Conservation (phyloP, 768 basidiomycete species). For the Xerocomus potaroensis region DNA sequence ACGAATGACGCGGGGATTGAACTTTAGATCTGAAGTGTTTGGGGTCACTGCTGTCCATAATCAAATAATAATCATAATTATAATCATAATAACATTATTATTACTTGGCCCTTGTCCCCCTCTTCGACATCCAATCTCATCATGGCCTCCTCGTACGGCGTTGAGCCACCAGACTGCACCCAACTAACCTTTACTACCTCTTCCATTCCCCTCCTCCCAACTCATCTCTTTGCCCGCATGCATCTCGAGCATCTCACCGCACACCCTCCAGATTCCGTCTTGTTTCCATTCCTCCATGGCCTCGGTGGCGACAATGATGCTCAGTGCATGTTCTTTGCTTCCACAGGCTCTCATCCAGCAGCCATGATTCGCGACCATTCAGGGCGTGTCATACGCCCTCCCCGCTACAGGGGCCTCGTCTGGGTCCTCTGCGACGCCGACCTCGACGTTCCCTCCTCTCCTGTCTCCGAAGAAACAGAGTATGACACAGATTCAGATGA, state of each 20-base stretch:
- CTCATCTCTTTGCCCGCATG: slow-evolving; percentile 51
- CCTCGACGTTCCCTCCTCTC: slow-evolving; percentile 26
- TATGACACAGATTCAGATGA: slow-evolving; percentile 30
- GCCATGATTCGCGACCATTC: slow-evolving; percentile 23
- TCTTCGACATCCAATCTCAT: slow-evolving; percentile 4
- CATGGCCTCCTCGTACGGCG: slow-evolving; percentile 20
- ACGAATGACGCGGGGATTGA: slow-evolving; percentile 18
- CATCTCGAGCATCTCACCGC: slow-evolving; percentile 59
- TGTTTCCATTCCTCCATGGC: slow-evolving; percentile 89
- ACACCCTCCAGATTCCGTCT: slow-evolving; percentile 74
- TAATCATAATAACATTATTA: too few relatives aligned
- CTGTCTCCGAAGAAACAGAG: slow-evolving; percentile 24
- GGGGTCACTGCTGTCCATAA: slow-evolving; percentile 25
- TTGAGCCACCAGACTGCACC: slow-evolving; percentile 15
- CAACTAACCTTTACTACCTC: slow-evolving; percentile 5
- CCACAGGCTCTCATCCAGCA: slow-evolving; percentile 15
- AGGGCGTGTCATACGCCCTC: slow-evolving; percentile 31
- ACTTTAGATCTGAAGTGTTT: slow-evolving; percentile 17
- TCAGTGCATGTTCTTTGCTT: slow-evolving; percentile 77
- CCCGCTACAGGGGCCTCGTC: slow-evolving; percentile 67
- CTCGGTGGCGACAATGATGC: slow-evolving; percentile 76
- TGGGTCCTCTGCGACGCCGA: slow-evolving; percentile 82
- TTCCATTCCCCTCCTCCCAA: slow-evolving; percentile 33
- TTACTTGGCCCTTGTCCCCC: too few relatives aligned
- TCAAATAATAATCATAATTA: slow-evolving; percentile 2